Conservation (phyloP, 1,284 basidiomycete genomes). For the Rhodotorula glutinis region DNA sequence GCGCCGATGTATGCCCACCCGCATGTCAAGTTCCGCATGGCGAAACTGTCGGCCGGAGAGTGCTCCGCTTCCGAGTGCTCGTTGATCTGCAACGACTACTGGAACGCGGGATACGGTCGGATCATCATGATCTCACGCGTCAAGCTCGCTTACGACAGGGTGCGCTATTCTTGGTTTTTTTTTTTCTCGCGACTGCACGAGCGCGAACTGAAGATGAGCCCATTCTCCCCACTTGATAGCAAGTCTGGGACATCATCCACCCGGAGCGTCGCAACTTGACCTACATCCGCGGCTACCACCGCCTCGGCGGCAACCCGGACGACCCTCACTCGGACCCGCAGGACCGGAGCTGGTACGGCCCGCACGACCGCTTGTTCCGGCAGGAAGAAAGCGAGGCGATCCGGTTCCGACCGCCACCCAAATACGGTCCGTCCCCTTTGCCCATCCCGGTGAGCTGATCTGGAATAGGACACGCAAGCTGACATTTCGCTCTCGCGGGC, state of each 20-base stretch:
- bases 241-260: constrained; percentile 89
- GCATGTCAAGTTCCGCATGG: constrained; percentile 90
- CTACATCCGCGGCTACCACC: constrained; percentile 85
- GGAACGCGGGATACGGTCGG: constrained; percentile 72
- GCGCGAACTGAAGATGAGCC: constrained; percentile 1
- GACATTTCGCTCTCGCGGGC: neutral
- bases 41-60: constrained; percentile 69
- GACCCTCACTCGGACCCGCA: constrained; percentile 91
- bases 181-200: neutral
- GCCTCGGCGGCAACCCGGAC: constrained; percentile 85
- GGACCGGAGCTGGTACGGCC: constrained; percentile 90
- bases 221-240: constrained; percentile 52
- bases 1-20: constrained; percentile 85
- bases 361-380: constrained; percentile 86
- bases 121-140: constrained; percentile 95
- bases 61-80: constrained; percentile 91
- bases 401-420: constrained; percentile 74
- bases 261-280: constrained; percentile 80
- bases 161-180: constrained; percentile 49
- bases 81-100: constrained; percentile 77
- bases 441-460: too few species aligned
- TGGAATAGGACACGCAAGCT: too few species aligned
- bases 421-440: constrained; percentile 62
- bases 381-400: constrained; percentile 75
- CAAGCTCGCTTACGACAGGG: constrained; percentile 87